Evolutionary conservation across 257 asterid species (phyloP).

Genomic region (Thymus quinquecostatus): DNA sequence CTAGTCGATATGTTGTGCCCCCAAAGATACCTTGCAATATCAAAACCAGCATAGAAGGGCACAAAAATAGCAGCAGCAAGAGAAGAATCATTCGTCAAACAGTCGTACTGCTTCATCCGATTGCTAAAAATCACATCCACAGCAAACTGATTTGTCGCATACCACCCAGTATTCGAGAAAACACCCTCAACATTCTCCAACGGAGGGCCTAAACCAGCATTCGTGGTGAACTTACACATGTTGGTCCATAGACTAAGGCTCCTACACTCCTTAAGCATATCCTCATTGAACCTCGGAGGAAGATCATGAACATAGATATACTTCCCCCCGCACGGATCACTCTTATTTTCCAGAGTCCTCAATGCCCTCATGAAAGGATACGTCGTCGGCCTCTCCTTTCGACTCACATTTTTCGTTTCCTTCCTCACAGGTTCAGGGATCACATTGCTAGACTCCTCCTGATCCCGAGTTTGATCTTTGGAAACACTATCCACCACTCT

Average conservation of each 20-base stretch:
- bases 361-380: conserved; percentile 76
- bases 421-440: conserved; percentile 11
- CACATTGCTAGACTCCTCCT: conserved; percentile 8
- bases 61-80: conserved; percentile 64
- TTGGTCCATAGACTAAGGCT: conserved; percentile 58
- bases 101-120: conserved; percentile 60
- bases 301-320: conserved; percentile 57
- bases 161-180: conserved; percentile 63
- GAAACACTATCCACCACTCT: conserved; percentile 10
- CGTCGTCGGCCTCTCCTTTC: conserved; percentile 26
- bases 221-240: conserved; percentile 59
- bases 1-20: conserved; percentile 65
- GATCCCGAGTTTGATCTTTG: conserved; percentile 12
- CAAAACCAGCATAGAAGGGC: conserved; percentile 84
- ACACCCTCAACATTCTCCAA: conserved; percentile 54
- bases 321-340: conserved; percentile 79
- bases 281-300: conserved; percentile 57
- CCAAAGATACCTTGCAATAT: conserved; percentile 83
- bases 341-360: conserved; percentile 66
- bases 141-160: conserved; percentile 61
- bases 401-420: conserved; percentile 6
- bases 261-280: conserved; percentile 58
- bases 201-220: conserved; percentile 62
- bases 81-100: conserved; percentile 64
- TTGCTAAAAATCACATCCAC: conserved; percentile 56